Conservation (phyloP, 2,329 filamentous ascomycete genomes). For the Aspergillus persii region DNA sequence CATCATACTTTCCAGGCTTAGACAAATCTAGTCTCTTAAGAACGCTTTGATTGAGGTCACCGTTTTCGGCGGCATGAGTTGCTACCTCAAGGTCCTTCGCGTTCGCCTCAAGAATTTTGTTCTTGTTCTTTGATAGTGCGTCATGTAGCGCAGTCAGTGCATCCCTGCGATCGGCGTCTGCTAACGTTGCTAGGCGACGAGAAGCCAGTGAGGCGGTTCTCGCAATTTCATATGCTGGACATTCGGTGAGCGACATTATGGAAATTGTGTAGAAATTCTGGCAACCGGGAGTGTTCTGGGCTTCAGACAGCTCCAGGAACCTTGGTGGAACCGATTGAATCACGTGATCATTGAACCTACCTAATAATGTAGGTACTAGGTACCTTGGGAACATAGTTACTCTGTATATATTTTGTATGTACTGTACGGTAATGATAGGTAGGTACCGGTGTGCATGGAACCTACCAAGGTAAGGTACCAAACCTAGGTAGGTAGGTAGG, state of each 20-base stretch:
- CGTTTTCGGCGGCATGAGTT: slow-evolving; percentile 68
- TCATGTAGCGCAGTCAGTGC: slow-evolving; percentile 80
- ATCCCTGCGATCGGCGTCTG: slow-evolving; percentile 73
- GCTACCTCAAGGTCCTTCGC: slow-evolving; percentile 75
- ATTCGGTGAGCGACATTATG: slow-evolving; percentile 84
- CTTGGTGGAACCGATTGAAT: background rate
- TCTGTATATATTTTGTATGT: no score
- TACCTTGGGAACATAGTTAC: no score
- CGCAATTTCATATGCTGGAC: slow-evolving; percentile 74
- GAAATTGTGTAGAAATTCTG: background rate
- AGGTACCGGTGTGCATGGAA: no score
- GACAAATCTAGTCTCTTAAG: slow-evolving; percentile 85
- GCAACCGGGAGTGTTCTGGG: no score
- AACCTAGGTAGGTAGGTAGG: no score
- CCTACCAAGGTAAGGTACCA: no score
- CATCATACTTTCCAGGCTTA: slow-evolving; percentile 88
- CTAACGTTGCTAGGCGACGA: slow-evolving; percentile 75
- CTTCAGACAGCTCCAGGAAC: no score
- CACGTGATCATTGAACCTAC: no score
- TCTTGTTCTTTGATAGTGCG: slow-evolving; percentile 67
- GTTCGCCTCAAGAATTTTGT: slow-evolving; percentile 83
- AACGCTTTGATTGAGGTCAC: slow-evolving; percentile 74
- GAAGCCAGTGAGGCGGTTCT: slow-evolving; percentile 77
- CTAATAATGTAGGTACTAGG: no score
- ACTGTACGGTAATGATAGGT: no score